Evolutionary conservation across 1,284 basidiomycete genomes (phyloP).

Genomic region (Ustanciosporium gigantosporum): DNA sequence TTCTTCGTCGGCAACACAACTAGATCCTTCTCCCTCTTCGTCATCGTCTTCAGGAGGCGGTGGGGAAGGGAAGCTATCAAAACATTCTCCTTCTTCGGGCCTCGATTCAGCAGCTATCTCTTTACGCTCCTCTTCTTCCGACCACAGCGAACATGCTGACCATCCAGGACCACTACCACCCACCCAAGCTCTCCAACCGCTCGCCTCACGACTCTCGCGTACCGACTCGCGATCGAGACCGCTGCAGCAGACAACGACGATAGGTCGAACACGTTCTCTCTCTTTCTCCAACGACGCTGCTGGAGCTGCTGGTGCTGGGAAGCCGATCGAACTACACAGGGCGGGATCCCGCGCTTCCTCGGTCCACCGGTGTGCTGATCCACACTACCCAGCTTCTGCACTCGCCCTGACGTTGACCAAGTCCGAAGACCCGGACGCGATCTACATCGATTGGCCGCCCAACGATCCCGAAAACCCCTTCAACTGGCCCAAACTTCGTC

Average conservation of each 20-base stretch:
- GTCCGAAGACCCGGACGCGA: slow-evolving; percentile 24
- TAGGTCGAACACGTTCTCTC: slow-evolving; percentile 12
- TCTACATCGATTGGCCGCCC: slow-evolving; percentile 45
- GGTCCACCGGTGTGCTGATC: slow-evolving; percentile 22
- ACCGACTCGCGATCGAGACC: slow-evolving; percentile 7
- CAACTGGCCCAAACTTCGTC: slow-evolving; percentile 38
- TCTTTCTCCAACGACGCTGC: slow-evolving; percentile 21
- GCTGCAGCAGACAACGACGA: neutral
- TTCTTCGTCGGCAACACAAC: slow-evolving; percentile 10
- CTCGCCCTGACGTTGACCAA: slow-evolving; percentile 35
- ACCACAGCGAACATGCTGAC: slow-evolving; percentile 27
- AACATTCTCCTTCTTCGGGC: too few species aligned
- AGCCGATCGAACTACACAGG: slow-evolving; percentile 17
- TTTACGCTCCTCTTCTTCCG: slow-evolving; percentile 1
- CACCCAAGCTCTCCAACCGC: slow-evolving; percentile 15
- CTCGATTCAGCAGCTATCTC: too few species aligned
- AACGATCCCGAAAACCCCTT: slow-evolving; percentile 46
- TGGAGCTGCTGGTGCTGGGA: slow-evolving; percentile 1
- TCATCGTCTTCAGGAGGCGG: neutral
- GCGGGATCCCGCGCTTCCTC: slow-evolving; percentile 31
- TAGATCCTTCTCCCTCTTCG: slow-evolving; percentile 4
- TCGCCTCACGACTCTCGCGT: slow-evolving; percentile 17
- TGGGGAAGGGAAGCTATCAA: neutral
- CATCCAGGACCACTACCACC: slow-evolving; percentile 25
- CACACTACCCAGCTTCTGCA: slow-evolving; percentile 23